These are phyloP conservation scores for Colletotrichum aenigma DNA, from an alignment of 2,329 filamentous ascomycete genomes.

Conservation along the genomic window DNA sequence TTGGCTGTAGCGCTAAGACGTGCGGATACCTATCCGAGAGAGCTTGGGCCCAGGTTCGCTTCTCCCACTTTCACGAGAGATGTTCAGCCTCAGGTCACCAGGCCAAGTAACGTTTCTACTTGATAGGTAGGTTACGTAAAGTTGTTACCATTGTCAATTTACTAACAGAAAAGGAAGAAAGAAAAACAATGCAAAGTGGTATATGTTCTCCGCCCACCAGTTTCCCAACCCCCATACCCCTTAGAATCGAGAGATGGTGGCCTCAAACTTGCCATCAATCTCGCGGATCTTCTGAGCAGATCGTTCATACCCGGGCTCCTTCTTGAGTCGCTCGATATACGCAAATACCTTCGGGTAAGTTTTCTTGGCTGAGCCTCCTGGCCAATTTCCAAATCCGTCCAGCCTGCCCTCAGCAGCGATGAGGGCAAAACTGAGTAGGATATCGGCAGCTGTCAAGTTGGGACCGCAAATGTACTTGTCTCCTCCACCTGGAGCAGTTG, in stretches of 20 bases:
- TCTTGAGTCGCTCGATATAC: conserved; percentile 50
- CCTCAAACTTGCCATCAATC: conserved; percentile 45
- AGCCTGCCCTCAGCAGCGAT: conserved; percentile 46
- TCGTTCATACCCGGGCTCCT: conserved; percentile 51
- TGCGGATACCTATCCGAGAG: neutral
- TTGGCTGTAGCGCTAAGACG: neutral
- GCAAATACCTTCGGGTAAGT: conserved; percentile 49
- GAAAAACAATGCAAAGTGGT: neutral
- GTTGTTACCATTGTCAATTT: neutral
- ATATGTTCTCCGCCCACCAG: neutral
- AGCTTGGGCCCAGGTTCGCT: neutral
- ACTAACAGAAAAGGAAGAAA: neutral
- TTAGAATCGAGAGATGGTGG: neutral
- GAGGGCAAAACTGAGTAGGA: conserved; percentile 58
- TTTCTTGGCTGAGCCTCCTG: conserved; percentile 40
- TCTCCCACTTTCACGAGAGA: neutral
- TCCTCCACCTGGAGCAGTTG: conserved; percentile 42
- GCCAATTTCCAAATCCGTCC: conserved; percentile 44
- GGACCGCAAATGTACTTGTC: conserved; percentile 54
- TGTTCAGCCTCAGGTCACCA: neutral
- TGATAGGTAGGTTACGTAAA: neutral
- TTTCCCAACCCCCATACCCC: neutral
- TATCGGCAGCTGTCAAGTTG: conserved; percentile 55
- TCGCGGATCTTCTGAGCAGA: conserved; percentile 54
- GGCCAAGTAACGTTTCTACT: neutral